These are phyloP conservation scores for Nakaseomyces sp. DNA, from an alignment of 1,139 yeast species.

Conservation along the genomic window DNA sequence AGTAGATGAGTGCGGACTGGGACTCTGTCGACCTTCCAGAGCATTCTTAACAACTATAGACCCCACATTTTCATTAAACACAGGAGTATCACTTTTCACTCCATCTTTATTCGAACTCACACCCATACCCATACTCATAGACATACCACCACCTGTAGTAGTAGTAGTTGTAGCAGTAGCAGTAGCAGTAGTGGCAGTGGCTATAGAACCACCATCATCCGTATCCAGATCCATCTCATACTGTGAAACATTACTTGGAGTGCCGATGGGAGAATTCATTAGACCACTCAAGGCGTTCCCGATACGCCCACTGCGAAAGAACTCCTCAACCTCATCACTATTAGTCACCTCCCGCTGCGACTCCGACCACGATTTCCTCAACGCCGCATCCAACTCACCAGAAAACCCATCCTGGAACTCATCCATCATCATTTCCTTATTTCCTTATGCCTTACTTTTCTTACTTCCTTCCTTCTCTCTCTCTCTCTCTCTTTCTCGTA, in stretches of 20 bases:
- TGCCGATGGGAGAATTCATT: slow-evolving; percentile 14
- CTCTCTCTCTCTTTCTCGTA: neutral
- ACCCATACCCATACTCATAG: too few species aligned
- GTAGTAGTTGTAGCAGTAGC: neutral
- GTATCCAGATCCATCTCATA: slow-evolving; percentile 4
- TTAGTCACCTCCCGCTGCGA: slow-evolving; percentile 13
- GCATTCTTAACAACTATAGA: neutral
- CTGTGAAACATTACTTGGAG: slow-evolving; percentile 7
- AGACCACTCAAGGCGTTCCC: slow-evolving; percentile 2
- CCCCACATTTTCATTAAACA: slow-evolving; percentile 4
- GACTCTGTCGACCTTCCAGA: neutral
- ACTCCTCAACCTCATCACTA: neutral
- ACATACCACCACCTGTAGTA: too few species aligned
- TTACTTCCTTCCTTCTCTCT: too few species aligned
- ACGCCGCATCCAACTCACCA: slow-evolving; percentile 26
- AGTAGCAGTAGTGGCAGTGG: neutral
- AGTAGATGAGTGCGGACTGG: slow-evolving; percentile 1
- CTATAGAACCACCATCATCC: neutral
- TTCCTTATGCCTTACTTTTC: neutral
- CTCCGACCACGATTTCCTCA: slow-evolving; percentile 30
- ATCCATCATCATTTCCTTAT: neutral
- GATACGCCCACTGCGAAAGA: neutral
- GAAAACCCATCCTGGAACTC: slow-evolving; percentile 4
- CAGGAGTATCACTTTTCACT: neutral
- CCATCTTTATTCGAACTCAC: neutral